phyloP scores from a whole-genome alignment of 1,284 basidiomycete species.

The Moniliophthora roreri region DNA sequence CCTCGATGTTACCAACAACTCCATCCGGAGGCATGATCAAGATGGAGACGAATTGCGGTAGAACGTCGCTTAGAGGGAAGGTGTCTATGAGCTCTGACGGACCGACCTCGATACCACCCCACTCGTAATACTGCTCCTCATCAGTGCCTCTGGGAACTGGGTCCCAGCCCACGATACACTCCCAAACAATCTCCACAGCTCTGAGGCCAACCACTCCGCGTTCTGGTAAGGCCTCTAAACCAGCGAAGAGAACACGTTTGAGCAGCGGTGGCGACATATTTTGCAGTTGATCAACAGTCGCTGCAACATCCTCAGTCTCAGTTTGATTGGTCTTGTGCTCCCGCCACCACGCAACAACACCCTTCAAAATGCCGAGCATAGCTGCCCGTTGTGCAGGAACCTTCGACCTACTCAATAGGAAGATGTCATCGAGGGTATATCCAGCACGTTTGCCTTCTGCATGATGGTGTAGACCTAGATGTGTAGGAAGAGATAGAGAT shows the following conservation, averaged over 20 bases:
- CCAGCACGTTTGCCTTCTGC: constrained; percentile 79
- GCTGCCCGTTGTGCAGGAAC: constrained; percentile 83
- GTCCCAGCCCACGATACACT: constrained; percentile 65
- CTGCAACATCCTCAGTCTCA: constrained; percentile 39
- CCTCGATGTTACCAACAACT: constrained; percentile 38
- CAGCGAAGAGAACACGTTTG: constrained; percentile 63
- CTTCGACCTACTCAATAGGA: constrained; percentile 79
- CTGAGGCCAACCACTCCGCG: constrained; percentile 65
- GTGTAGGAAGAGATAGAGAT: constrained; percentile 64
- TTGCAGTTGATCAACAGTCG: constrained; percentile 4
- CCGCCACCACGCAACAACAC: constrained; percentile 30
- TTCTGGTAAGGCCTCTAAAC: constrained; percentile 62
- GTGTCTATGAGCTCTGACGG: constrained; percentile 35
- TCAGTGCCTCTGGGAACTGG: constrained; percentile 13
- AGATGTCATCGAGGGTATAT: constrained; percentile 88
- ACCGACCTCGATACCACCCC: constrained; percentile 50
- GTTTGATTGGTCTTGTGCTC: constrained; percentile 29
- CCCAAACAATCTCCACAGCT: constrained; percentile 72
- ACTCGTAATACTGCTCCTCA: constrained; percentile 18
- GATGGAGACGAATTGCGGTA: constrained; percentile 46
- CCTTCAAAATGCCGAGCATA: constrained; percentile 72
- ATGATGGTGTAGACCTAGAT: constrained; percentile 91
- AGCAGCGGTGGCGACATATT: constrained; percentile 16
- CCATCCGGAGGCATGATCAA: constrained; percentile 27
- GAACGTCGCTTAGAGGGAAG: constrained; percentile 53